These are phyloP conservation scores for Colletotrichum australisinense DNA, from an alignment of 2,329 filamentous ascomycete genomes.

Conservation along the genomic window DNA sequence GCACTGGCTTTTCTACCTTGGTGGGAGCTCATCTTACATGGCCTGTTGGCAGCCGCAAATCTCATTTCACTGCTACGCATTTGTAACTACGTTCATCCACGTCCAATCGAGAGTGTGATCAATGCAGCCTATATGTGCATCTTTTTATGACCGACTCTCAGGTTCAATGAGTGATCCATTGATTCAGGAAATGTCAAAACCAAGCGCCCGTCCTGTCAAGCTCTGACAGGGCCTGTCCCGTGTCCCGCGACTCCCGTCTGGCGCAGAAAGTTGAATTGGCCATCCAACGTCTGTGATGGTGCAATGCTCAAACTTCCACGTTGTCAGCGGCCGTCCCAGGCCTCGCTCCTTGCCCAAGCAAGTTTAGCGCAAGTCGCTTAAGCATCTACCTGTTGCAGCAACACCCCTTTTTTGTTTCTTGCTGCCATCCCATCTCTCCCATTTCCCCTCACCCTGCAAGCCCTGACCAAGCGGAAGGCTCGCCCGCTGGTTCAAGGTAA, in stretches of 20 bases:
- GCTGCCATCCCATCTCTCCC: constrained; percentile 34
- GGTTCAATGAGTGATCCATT: background rate
- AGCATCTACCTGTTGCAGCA: constrained; percentile 8
- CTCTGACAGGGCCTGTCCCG: background rate
- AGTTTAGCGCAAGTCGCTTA: constrained; percentile 24
- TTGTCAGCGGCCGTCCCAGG: constrained; percentile 13
- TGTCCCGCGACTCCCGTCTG: background rate
- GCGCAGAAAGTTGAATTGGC: background rate
- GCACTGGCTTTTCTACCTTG: constrained; percentile 3
- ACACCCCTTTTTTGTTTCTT: constrained; percentile 6
- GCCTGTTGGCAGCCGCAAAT: background rate
- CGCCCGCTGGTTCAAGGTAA: background rate
- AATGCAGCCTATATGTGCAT: constrained; percentile 6
- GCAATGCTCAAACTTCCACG: constrained; percentile 17
- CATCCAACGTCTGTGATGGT: background rate
- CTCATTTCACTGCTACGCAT: constrained; percentile 6
- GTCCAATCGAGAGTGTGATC: background rate
- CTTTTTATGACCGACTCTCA: background rate
- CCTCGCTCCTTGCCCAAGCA: constrained; percentile 11
- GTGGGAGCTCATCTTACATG: constrained; percentile 14
- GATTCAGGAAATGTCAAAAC: background rate
- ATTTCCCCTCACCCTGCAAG: constrained; percentile 22
- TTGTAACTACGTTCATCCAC: background rate
- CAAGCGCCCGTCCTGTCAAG: background rate
- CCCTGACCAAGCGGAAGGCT: constrained; percentile 20